Evolutionary conservation across 805 yeast genomes (phyloP), one percentile per base, ranked within the genome.

Genomic region (Starmerella asiatica): DNA sequence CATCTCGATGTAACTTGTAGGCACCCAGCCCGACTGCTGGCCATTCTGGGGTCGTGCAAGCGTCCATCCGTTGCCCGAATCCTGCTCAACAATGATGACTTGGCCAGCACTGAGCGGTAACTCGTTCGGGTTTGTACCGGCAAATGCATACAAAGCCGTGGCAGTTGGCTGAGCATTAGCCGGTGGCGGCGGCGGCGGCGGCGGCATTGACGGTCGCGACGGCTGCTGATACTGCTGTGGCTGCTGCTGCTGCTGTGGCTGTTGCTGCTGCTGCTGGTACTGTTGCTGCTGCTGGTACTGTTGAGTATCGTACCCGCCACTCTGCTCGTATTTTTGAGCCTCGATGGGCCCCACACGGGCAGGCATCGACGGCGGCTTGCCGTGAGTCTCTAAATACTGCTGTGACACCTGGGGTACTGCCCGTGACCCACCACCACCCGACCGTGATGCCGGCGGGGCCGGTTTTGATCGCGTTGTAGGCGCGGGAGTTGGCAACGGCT

Each of bases 41-140:
- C 81, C 91, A 53, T 79, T 86, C 45, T 78, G 57, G 26, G 74
- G 67, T 56, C 79, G 80, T 8, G 85, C 96, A 42, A 91, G 67
- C 52, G 94, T 88, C 99, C 99, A 91, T 15, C 95, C 94, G 46
- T 82, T 86, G 34, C 77, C 75, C 42, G 79, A 82, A 47, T 79
- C 75, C 54, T 71, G 77, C 3, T 76, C 63, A 26, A 91, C 73
- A 45, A 74, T 74, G 28, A 88, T 75, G 34, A 83, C 64, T 33
- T 81, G 80, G 43, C 81, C 94, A 52, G 79, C 80, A 5, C 68
- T 61, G 29, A 88, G 66, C 5, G 95, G 84, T 43, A 86, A 65
- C 51, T 77, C 85, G 7, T 91, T 76, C 1, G 93, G 77, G 15
- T 88, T 91, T 1, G 85, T 72, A 5, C 95, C 96, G 17, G 76